A percentile compares a stretch with the other conserved stretches of the same genome.
These are phyloP conservation scores for Sphenostylis stenocarpa DNA, from an alignment of 306 rosid genomes.

Conservation along the genomic window DNA sequence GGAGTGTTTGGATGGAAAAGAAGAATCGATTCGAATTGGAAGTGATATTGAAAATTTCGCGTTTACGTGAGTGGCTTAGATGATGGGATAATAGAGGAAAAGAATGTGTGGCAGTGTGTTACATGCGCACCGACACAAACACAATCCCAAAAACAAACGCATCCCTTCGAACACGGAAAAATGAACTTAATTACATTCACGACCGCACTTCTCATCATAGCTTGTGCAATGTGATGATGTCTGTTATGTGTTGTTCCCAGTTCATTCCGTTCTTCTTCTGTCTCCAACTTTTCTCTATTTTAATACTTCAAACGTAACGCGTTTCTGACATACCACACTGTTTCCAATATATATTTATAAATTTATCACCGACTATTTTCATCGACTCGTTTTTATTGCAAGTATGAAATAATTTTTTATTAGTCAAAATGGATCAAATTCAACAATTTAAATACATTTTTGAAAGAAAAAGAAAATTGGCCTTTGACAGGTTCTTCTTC, in stretches of 20 bases:
- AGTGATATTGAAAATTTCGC: neutral
- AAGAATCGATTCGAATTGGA: neutral
- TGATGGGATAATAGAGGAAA: neutral
- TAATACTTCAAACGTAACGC: constrained; percentile 29
- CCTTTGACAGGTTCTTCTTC: too few relatives aligned
- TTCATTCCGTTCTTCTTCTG: neutral
- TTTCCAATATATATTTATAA: constrained; percentile 6
- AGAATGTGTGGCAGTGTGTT: neutral
- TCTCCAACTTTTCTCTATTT: neutral
- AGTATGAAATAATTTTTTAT: too few relatives aligned
- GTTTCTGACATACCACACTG: constrained; percentile 27
- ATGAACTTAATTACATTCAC: neutral
- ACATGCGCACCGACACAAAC: constrained; percentile 38
- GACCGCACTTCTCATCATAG: constrained; percentile 3
- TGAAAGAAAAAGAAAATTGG: too few relatives aligned
- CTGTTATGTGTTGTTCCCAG: constrained; percentile 20
- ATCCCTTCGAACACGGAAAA: constrained; percentile 24
- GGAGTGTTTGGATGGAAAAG: constrained; percentile 12
- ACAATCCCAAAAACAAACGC: neutral
- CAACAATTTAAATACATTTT: too few relatives aligned
- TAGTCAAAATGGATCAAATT: too few relatives aligned
- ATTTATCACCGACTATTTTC: constrained; percentile 24
- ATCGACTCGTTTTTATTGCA: too few relatives aligned
- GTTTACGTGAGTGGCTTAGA: neutral
- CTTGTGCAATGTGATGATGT: constrained; percentile 4